Conservation (phyloP, 805 yeast species). For the Candida easanensis region DNA sequence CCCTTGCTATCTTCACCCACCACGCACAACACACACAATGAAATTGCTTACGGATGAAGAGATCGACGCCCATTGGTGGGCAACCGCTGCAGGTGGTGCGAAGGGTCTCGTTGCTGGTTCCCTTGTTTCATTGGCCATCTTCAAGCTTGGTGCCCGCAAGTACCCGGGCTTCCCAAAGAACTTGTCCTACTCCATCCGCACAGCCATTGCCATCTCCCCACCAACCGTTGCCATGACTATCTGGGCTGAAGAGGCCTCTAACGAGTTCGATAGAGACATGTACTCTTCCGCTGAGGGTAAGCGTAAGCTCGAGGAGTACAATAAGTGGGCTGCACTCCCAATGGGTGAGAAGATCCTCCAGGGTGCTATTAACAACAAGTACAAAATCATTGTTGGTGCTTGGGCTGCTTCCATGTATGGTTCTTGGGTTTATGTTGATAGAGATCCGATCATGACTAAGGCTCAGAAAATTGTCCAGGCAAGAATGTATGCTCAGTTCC, state of each 20-base stretch:
- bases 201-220: conserved; percentile 68
- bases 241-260: conserved; percentile 69
- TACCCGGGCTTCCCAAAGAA: conserved; percentile 42
- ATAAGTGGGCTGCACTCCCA: conserved; percentile 51
- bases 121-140: conserved; percentile 51
- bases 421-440: conserved; percentile 70
- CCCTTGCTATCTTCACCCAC: neutral
- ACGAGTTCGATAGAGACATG: conserved; percentile 57
- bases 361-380: conserved; percentile 52
- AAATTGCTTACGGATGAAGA: conserved; percentile 67
- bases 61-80: conserved; percentile 58
- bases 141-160: conserved; percentile 45
- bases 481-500: conserved; percentile 86
- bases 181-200: conserved; percentile 54
- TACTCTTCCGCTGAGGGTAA: conserved; percentile 48
- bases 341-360: conserved; percentile 48
- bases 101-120: conserved; percentile 61
- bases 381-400: conserved; percentile 62
- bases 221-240: conserved; percentile 61
- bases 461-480: conserved; percentile 85
- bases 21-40: conserved; percentile 36
- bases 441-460: conserved; percentile 69
- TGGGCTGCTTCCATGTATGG: conserved; percentile 84
- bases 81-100: conserved; percentile 56
- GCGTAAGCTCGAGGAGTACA: conserved; percentile 42